Conservation (phyloP, 805 yeast genomes). For the Metschnikowia reukaufii region DNA sequence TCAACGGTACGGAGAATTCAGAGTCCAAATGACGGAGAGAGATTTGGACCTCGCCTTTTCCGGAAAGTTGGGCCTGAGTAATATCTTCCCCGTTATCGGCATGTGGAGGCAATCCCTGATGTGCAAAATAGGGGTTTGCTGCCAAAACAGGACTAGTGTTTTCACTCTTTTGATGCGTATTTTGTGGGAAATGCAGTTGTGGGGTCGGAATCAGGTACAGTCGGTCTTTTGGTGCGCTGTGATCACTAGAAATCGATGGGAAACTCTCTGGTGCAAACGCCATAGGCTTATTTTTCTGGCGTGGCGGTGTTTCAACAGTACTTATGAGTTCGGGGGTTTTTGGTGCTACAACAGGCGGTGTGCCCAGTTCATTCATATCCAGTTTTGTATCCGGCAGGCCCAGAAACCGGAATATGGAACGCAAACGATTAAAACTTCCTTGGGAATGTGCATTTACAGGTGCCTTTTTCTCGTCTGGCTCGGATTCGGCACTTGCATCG, state of each 20-base stretch:
- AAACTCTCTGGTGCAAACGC: not conserved
- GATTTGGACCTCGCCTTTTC: slow-evolving; percentile 29
- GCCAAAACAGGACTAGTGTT: slow-evolving; percentile 27
- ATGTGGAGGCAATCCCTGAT: slow-evolving; percentile 61
- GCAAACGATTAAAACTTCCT: slow-evolving; percentile 1
- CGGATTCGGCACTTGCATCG: slow-evolving; percentile 1
- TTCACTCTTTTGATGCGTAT: not conserved
- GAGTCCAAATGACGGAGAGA: slow-evolving; percentile 40
- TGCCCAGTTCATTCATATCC: not conserved
- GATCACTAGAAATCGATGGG: not conserved
- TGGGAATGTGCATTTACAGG: not conserved
- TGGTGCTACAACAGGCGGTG: not conserved
- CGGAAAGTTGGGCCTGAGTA: not conserved
- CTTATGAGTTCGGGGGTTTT: not conserved
- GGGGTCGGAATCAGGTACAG: not conserved
- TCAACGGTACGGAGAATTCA: slow-evolving; percentile 10
- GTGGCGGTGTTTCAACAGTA: not conserved
- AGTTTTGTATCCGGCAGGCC: slow-evolving; percentile 15
- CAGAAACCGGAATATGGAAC: slow-evolving; percentile 12
- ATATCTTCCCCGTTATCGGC: slow-evolving; percentile 21
- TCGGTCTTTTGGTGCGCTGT: not conserved
- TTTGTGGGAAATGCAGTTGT: not conserved
- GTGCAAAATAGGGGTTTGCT: slow-evolving; percentile 53
- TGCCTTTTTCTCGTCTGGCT: slow-evolving; percentile 1
- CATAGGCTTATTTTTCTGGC: not conserved